These are phyloP conservation scores for Plectosphaerella sp. DNA, from an alignment of 2,329 filamentous ascomycete genomes.

Conservation along the genomic window DNA sequence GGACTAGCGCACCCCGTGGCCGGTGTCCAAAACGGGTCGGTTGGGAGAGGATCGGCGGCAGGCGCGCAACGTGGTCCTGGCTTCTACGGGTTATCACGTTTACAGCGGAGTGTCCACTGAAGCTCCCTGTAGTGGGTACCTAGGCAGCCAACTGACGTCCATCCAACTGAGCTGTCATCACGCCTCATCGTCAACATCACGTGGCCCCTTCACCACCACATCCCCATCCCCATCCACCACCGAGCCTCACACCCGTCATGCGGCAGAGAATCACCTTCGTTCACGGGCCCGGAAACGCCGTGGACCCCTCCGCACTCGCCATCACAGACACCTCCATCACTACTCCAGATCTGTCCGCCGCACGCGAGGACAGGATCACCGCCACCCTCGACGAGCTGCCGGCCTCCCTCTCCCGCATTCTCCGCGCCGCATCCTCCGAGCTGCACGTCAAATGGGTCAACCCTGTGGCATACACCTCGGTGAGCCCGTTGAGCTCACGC, in stretches of 20 bases:
- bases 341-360: conserved; percentile 55
- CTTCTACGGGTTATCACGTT: background rate
- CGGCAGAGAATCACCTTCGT: conserved; percentile 78
- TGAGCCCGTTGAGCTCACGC: conserved; percentile 70
- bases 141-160: background rate
- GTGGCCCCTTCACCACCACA: background rate
- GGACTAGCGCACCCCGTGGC: conserved; percentile 8
- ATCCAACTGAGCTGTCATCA: background rate
- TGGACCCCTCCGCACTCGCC: conserved; percentile 60
- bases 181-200: background rate
- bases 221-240: background rate
- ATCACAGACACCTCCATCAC: conserved; percentile 53
- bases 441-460: conserved; percentile 79
- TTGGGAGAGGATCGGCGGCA: background rate
- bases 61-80: background rate
- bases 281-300: conserved; percentile 56
- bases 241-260: conserved; percentile 42
- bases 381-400: conserved; percentile 71
- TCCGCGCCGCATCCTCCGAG: conserved; percentile 59
- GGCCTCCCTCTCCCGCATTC: conserved; percentile 54
- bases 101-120: background rate
- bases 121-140: background rate
- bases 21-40: conserved; percentile 8
- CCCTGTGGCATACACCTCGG: conserved; percentile 47
- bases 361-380: conserved; percentile 76